Conservation (phyloP, 345 rosid species). For the Eucalyptus tenuipes region DNA sequence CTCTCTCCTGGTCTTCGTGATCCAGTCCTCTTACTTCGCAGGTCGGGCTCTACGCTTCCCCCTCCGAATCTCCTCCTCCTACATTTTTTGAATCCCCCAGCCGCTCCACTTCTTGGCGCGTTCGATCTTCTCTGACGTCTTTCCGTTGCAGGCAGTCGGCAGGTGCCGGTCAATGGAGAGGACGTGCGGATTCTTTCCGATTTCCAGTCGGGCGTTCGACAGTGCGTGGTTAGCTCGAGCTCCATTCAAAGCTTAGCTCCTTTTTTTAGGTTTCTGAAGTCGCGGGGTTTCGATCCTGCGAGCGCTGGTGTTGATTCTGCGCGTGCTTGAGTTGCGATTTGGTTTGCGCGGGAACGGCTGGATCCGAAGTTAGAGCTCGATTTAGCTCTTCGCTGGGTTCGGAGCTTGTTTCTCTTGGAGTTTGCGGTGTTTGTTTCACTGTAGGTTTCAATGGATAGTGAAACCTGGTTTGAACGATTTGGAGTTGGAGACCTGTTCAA, state of each 20-base stretch:
- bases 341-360: background rate
- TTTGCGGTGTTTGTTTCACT: background rate
- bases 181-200: conserved; percentile 40
- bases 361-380: background rate
- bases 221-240: conserved; percentile 68
- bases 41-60: conserved; percentile 16
- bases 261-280: background rate
- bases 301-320: background rate
- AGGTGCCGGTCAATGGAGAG: conserved; percentile 14
- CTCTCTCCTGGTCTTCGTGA: conserved; percentile 40
- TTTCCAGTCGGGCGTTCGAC: conserved; percentile 66
- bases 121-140: background rate
- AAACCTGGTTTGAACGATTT: background rate
- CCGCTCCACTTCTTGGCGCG: background rate
- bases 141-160: conserved; percentile 22
- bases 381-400: background rate
- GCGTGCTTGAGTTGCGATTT: background rate
- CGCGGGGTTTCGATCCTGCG: background rate
- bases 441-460: background rate
- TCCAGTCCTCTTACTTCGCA: conserved; percentile 59
- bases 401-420: background rate
- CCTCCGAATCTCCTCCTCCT: background rate
- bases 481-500: background rate
- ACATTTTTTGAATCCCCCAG: background rate
- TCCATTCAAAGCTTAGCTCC: background rate